phyloP scores from a whole-genome alignment of 1,139 yeast species.

The Debaryomyces sp. region DNA sequence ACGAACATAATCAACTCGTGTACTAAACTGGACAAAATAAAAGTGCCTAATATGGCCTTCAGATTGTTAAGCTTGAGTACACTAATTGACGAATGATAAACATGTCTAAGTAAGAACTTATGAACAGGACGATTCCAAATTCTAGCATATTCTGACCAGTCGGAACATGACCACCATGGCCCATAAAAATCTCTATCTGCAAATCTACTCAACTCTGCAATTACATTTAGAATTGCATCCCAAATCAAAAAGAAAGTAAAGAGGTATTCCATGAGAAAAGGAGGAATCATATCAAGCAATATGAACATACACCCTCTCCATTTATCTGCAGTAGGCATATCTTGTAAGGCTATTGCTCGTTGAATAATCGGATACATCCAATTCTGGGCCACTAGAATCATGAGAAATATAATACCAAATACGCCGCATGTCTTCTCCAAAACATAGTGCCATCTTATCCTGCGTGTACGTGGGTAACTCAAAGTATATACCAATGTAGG shows the following conservation, averaged over 20 bases:
- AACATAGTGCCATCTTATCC: slow-evolving; percentile 71
- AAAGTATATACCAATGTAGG: slow-evolving; percentile 88
- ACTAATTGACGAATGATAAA: slow-evolving; percentile 90
- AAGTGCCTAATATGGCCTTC: slow-evolving; percentile 79
- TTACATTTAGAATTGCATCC: slow-evolving; percentile 87
- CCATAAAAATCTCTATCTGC: slow-evolving; percentile 94
- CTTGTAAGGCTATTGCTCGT: slow-evolving; percentile 55
- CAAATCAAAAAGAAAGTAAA: slow-evolving; percentile 86
- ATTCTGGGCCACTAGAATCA: slow-evolving; percentile 82
- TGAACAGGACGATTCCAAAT: slow-evolving; percentile 98
- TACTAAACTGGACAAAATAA: slow-evolving; percentile 74
- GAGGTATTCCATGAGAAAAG: slow-evolving; percentile 72
- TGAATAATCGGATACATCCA: slow-evolving; percentile 76
- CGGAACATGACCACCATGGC: slow-evolving; percentile 96
- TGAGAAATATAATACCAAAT: slow-evolving; percentile 81
- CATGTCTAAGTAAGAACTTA: slow-evolving; percentile 84
- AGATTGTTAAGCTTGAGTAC: slow-evolving; percentile 66
- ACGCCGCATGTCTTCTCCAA: slow-evolving; percentile 73
- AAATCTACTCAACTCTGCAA: slow-evolving; percentile 83
- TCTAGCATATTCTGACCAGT: slow-evolving; percentile 93
- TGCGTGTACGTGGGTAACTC: slow-evolving; percentile 74
- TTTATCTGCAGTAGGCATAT: slow-evolving; percentile 49
- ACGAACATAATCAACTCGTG: slow-evolving; percentile 95
- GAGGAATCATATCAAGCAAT: slow-evolving; percentile 76
- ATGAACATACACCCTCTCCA: slow-evolving; percentile 58